Evolutionary conservation across 805 yeast genomes (phyloP).

Genomic region (Candida piceae): DNA sequence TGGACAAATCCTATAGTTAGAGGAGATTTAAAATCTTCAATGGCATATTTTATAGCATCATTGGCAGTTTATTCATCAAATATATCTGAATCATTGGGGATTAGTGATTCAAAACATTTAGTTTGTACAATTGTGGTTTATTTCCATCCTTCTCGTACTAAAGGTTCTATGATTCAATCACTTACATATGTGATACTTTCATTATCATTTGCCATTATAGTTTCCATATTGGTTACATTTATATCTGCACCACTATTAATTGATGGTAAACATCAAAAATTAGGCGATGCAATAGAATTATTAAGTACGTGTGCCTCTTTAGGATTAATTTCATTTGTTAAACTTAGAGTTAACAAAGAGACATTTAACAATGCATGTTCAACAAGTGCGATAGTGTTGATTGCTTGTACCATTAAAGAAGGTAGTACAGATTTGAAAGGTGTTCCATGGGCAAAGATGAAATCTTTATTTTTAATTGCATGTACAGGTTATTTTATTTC

Average conservation of each 20-base stretch:
- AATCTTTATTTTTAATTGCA: slow-evolving; percentile 54
- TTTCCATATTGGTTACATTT: slow-evolving; percentile 50
- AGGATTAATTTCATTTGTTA: slow-evolving; percentile 64
- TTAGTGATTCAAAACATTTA: slow-evolving; percentile 70
- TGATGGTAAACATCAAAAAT: slow-evolving; percentile 39
- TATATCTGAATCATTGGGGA: slow-evolving; percentile 49
- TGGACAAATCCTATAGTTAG: slow-evolving; percentile 4
- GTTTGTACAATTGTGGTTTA: slow-evolving; percentile 81
- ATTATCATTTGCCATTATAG: slow-evolving; percentile 46
- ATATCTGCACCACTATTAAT: slow-evolving; percentile 38
- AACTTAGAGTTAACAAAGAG: slow-evolving; percentile 59
- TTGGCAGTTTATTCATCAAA: slow-evolving; percentile 59
- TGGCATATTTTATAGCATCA: slow-evolving; percentile 73
- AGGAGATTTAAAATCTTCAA: slow-evolving; percentile 55
- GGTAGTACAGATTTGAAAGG: slow-evolving; percentile 57
- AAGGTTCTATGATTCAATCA: slow-evolving; percentile 78
- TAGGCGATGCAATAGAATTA: slow-evolving; percentile 51
- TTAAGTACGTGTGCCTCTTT: slow-evolving; percentile 48
- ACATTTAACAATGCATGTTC: slow-evolving; percentile 82
- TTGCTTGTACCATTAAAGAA: slow-evolving; percentile 69
- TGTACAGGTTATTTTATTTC: slow-evolving; percentile 56
- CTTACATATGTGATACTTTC: slow-evolving; percentile 54
- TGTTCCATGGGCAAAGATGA: slow-evolving; percentile 51
- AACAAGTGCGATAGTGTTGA: slow-evolving; percentile 63
- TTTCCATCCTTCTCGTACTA: slow-evolving; percentile 75